Base-by-base conservation (phyloP, 495 filamentous ascomycete genomes). In the Tetracladium setigerum region DNA sequence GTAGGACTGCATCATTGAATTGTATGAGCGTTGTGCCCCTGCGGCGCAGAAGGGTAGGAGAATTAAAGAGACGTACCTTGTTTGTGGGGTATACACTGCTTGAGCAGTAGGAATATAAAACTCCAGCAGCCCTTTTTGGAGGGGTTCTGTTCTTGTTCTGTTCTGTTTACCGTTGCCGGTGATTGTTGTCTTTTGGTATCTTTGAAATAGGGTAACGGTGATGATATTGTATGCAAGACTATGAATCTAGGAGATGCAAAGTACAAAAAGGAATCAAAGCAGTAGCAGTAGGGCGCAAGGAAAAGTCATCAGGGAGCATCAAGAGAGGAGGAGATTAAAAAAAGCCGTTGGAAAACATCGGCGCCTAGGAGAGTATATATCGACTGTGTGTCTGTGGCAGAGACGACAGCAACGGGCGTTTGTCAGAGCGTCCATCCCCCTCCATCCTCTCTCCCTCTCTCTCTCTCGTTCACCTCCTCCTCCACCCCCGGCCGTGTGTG, bases 341-440 rank as follows among this genome's bases (percentile, higher is more conserved):
- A 43, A 46, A 42, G 47, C 15, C 19, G 11, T 46, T 50, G 45
- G 33, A 18, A 48, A 27, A 52, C 44, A 38, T 37, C 51, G 53
- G 53, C 56, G 56, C 24, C 42, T 55, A 53, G 24, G 13, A 17
- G 49, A 46, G 44, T 59, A 59, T 59, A 59, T 55, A 50, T 59
- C 22, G 22, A 27, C 22, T 3, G 22, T 27, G 7, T 27, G 22
- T 27, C 22, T 27, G 22, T 3, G 22, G 22, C 22, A 27, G 3
- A 27, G 22, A 27, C 22, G 22, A 27, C 7, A 7, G 22, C n/a
- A n/a, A n/a, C n/a, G 22, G 22, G 22, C 22, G 22, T 27, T 27
- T 7, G 22, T 27, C 22, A 3, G 7, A 27, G 22, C 22, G 22
- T 27, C 22, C 22, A 3, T 27, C 22, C 7, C 7, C n/a, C 22